phyloP scores from a whole-genome alignment of 2,329 filamentous ascomycete species.

The Aschersonia sp. region DNA sequence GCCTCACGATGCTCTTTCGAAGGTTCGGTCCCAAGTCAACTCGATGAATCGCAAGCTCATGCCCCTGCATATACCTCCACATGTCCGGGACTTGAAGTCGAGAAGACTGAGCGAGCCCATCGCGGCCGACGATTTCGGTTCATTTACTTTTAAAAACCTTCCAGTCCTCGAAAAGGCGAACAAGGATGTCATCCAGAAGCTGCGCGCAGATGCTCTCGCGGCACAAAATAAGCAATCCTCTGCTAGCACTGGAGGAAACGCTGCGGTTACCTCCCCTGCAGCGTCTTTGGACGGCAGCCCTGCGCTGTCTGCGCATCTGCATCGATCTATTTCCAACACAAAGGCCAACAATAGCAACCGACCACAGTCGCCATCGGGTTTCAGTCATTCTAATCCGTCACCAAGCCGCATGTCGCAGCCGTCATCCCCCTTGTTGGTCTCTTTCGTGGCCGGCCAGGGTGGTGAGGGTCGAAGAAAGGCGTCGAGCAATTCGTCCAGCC shows the following conservation, averaged over 20 bases:
- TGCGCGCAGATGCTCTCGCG: conserved; percentile 79
- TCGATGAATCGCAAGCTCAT: conserved; percentile 81
- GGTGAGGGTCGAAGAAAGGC: conserved; percentile 73
- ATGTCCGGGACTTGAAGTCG: conserved; percentile 81
- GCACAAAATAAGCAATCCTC: conserved; percentile 38
- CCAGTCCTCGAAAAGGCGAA: conserved; percentile 95
- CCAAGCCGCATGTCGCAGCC: conserved; percentile 69
- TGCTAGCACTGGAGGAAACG: conserved; percentile 27
- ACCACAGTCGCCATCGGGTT: conserved; percentile 71
- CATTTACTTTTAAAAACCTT: conserved; percentile 92
- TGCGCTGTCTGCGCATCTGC: conserved; percentile 62
- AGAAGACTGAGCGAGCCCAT: conserved; percentile 84
- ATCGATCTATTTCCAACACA: conserved; percentile 69
- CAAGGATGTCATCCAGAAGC: conserved; percentile 95
- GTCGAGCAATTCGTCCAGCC: conserved; percentile 72
- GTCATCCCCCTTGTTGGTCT: conserved; percentile 67
- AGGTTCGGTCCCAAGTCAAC: conserved; percentile 75
- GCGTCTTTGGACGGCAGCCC: conserved; percentile 75
- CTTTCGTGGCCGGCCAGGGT: conserved; percentile 76
- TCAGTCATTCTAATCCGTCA: conserved; percentile 70
- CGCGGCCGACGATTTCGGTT: conserved; percentile 82
- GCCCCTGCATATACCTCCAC: conserved; percentile 89
- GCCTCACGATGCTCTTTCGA: conserved; percentile 85
- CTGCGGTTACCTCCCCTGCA: conserved; percentile 40
- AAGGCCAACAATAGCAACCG: conserved; percentile 52